These are phyloP conservation scores for Lathyrus sativus DNA, from an alignment of 306 rosid species.

Conservation along the genomic window DNA sequence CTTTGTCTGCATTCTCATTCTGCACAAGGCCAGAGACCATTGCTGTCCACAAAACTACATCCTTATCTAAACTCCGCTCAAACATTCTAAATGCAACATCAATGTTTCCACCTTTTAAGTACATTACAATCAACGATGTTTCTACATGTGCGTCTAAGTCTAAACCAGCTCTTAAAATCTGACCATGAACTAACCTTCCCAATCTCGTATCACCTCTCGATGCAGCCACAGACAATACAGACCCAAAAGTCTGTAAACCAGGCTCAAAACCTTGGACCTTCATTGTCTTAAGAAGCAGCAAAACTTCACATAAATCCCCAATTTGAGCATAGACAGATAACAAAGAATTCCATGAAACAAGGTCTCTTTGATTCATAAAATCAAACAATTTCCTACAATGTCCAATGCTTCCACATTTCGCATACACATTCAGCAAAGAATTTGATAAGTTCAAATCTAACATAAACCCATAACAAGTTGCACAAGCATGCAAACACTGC, in stretches of 20 bases:
- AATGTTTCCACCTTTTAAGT: constrained; percentile 56
- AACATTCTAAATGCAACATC: constrained; percentile 60
- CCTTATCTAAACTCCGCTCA: constrained; percentile 46
- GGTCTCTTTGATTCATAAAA: constrained; percentile 52
- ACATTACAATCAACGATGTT: constrained; percentile 62
- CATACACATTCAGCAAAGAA: constrained; percentile 59
- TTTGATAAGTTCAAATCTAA: constrained; percentile 54
- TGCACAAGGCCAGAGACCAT: constrained; percentile 82
- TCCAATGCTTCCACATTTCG: constrained; percentile 59
- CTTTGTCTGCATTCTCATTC: constrained; percentile 58
- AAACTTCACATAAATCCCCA: constrained; percentile 50
- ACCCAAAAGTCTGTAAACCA: constrained; percentile 59
- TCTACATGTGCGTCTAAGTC: constrained; percentile 56
- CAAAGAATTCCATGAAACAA: constrained; percentile 74
- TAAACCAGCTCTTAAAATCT: constrained; percentile 60
- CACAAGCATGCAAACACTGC: constrained; percentile 68
- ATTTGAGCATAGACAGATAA: constrained; percentile 55
- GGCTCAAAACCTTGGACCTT: constrained; percentile 46
- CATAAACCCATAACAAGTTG: constrained; percentile 61
- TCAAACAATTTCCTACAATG: constrained; percentile 66
- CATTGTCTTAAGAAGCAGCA: constrained; percentile 52
- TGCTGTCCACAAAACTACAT: constrained; percentile 76
- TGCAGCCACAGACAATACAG: constrained; percentile 52
- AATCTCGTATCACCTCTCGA: constrained; percentile 49
- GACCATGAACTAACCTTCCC: constrained; percentile 68